These are phyloP conservation scores for Microstegium vimineum DNA, from an alignment of 176 grass and related monocot genomes.

Conservation along the genomic window DNA sequence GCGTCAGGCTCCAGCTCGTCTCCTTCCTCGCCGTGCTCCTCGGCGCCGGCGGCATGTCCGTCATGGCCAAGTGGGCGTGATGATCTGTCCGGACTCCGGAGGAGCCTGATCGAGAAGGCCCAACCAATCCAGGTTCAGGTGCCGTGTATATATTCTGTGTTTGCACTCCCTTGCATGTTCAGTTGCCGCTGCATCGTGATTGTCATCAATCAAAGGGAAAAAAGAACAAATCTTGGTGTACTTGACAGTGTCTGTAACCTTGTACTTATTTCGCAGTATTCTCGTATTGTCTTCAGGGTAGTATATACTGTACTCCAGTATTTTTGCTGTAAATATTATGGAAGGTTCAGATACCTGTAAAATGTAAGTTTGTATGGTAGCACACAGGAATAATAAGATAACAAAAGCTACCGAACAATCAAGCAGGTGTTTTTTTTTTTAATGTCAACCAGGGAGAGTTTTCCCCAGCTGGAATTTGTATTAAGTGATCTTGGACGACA, in stretches of 20 bases:
- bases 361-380: neutral
- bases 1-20: constrained; percentile 51
- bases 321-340: neutral
- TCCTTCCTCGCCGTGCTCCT: constrained; percentile 49
- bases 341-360: neutral
- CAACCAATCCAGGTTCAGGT: neutral
- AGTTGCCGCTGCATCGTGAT: no score
- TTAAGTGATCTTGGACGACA: no score
- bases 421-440: no score
- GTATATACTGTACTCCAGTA: neutral
- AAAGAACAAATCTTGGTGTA: no score
- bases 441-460: no score
- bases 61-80: constrained; percentile 82
- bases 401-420: no score
- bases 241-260: neutral
- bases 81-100: neutral
- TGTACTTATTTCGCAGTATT: neutral
- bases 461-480: no score
- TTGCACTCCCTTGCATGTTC: neutral
- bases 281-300: neutral
- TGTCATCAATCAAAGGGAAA: no score
- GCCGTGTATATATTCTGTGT: neutral
- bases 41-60: constrained; percentile 65
- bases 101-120: neutral
- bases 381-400: no score